Base-by-base conservation (phyloP, 768 basidiomycete genomes). In the Lepiota brunneoincarnata region DNA sequence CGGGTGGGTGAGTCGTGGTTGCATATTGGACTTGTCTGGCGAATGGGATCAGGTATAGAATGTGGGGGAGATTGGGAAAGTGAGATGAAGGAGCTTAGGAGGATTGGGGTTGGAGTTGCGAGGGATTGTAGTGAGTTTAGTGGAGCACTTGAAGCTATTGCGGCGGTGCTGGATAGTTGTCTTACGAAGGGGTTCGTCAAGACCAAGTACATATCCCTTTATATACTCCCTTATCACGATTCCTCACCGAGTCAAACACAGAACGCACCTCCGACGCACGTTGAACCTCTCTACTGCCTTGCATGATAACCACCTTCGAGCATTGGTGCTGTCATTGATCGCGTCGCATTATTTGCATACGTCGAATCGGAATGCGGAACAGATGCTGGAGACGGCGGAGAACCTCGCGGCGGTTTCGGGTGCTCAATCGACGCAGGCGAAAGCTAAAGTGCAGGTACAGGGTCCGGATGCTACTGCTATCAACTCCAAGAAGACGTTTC, bases 311-410 rank as follows among this genome's bases (percentile, higher is more conserved):
- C n/a, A n/a, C n/a, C n/a, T n/a, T n/a, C n/a, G n/a, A n/a, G n/a
- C n/a, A n/a, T n/a, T 89, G 1, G 73, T 90, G 2, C 73, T 91
- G 15, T 81, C 86, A 2, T 74, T 91, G 15, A 78, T 85, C 10
- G 77, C 88, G 1, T 77, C 84, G 23, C 85, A 90, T 57, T 91
- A 89, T 56, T 61, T 87, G 21, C 80, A 89, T 53, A 90, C 89
- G 0, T 79, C 87, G 0, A 75, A 75, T 2, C 81, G 83, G n/a
- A 83, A 90, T 56, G 88, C 89, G 4, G 72, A 76, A 62, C 71
- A 75, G 49, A 86, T 89, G 73, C 68, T 92, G n/a, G n/a, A n/a
- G n/a, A n/a, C n/a, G n/a, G n/a, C n/a, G n/a, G n/a, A n/a, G n/a
- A n/a, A n/a, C n/a, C 74, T 91, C 2, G 86, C 84, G 0, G 83